Evolutionary conservation across 2,329 filamentous ascomycete species (phyloP).

Genomic region (Ceratocystis alfenasii): DNA sequence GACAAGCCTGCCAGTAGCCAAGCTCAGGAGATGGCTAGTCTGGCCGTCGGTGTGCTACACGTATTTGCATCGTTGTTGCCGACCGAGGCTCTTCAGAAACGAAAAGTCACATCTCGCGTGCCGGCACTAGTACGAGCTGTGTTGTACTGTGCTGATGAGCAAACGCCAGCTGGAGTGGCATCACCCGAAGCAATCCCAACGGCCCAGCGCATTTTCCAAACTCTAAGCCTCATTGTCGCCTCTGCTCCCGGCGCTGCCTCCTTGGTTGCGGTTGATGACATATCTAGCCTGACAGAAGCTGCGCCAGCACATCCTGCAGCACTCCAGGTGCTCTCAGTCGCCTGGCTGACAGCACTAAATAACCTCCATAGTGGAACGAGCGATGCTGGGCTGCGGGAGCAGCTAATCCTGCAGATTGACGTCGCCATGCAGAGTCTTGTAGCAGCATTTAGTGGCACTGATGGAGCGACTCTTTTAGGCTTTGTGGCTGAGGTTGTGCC

Average conservation of each 20-base stretch:
- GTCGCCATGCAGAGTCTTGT: conserved; percentile 38
- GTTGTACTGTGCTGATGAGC: conserved; percentile 28
- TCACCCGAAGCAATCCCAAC: neutral
- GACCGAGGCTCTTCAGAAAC: conserved; percentile 33
- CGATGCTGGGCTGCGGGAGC: neutral
- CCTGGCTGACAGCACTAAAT: conserved; percentile 43
- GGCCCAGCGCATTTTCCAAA: conserved; percentile 29
- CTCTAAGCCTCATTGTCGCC: conserved; percentile 45
- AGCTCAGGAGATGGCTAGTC: conserved; percentile 46
- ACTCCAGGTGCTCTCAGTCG: conserved; percentile 43
- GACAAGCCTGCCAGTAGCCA: conserved; percentile 25
- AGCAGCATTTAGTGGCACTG: conserved; percentile 45
- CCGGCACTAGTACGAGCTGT: conserved; percentile 42
- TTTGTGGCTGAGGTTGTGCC: conserved; percentile 45
- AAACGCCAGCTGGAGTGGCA: neutral
- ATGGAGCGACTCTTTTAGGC: conserved; percentile 46
- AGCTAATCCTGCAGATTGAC: conserved; percentile 35
- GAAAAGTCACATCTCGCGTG: conserved; percentile 42
- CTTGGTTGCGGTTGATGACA: conserved; percentile 39
- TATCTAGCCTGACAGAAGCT: conserved; percentile 45
- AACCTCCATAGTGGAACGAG: neutral
- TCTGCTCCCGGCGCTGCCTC: conserved; percentile 38
- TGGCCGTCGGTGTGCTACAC: conserved; percentile 51
- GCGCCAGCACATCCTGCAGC: conserved; percentile 42
- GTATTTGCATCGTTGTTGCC: conserved; percentile 49